phyloP scores from a whole-genome alignment of 2,329 filamentous ascomycete species.

The Lasiodiplodia gonubiensis region DNA sequence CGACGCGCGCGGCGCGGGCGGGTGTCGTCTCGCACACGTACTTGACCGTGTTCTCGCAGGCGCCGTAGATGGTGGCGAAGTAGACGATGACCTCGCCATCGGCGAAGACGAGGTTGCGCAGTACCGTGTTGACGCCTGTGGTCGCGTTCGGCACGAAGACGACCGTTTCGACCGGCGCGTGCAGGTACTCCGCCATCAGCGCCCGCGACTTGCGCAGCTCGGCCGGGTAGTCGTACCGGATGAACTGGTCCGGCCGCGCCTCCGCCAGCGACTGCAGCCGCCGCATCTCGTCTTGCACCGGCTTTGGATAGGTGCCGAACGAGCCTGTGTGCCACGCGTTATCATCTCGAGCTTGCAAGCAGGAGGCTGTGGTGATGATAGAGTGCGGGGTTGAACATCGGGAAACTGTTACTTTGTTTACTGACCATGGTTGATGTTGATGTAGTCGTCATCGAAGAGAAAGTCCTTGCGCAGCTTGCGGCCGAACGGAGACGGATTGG shows the following conservation, averaged over 20 bases:
- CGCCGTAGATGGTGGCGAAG: conserved; percentile 80
- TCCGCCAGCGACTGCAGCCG: conserved; percentile 72
- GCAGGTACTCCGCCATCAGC: conserved; percentile 69
- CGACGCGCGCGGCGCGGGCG: conserved; percentile 59
- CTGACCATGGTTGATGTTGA: conserved; percentile 78
- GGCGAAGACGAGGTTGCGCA: conserved; percentile 74
- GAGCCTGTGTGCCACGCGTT: conserved; percentile 60
- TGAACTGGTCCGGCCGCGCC: conserved; percentile 74
- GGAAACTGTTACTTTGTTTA: neutral
- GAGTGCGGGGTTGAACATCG: neutral
- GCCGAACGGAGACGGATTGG: conserved; percentile 52
- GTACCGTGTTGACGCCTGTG: conserved; percentile 75
- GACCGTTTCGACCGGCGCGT: conserved; percentile 67
- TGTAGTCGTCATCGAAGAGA: conserved; percentile 69
- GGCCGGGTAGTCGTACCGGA: conserved; percentile 69
- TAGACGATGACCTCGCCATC: conserved; percentile 77
- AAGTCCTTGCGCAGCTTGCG: conserved; percentile 67
- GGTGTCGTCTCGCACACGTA: conserved; percentile 73
- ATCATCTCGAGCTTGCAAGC: neutral
- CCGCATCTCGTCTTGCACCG: conserved; percentile 65
- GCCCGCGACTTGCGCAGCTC: conserved; percentile 68
- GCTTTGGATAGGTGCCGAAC: conserved; percentile 75
- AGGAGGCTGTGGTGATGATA: neutral
- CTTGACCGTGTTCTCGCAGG: conserved; percentile 74
- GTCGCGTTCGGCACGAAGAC: conserved; percentile 87